Evolutionary conservation across 768 basidiomycete species (phyloP).

Genomic region (Clitopilus passeckerianus): DNA sequence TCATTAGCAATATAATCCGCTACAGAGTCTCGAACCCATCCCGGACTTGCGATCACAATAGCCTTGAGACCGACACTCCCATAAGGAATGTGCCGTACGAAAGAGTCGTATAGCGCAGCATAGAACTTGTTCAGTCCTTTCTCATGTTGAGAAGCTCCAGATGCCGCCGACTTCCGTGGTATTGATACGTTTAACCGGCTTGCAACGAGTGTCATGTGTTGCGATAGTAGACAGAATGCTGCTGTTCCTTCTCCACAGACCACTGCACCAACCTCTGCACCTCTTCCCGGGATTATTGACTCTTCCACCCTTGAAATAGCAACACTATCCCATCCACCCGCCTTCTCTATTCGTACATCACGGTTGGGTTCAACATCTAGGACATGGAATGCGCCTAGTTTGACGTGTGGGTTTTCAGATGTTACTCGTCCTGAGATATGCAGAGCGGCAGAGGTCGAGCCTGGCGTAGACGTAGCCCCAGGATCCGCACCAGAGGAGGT

Average conservation of each 20-base stretch:
- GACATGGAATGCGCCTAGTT: slow-evolving; percentile 91
- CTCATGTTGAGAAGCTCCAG: slow-evolving; percentile 82
- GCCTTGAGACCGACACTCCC: slow-evolving; percentile 67
- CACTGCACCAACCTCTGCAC: slow-evolving; percentile 94
- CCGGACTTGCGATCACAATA: slow-evolving; percentile 95
- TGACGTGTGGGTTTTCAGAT: slow-evolving; percentile 84
- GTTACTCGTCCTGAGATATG: slow-evolving; percentile 86
- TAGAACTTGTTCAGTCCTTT: slow-evolving; percentile 87
- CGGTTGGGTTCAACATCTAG: slow-evolving; percentile 90
- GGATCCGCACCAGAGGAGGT: slow-evolving; percentile 20
- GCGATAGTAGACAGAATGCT: slow-evolving; percentile 89
- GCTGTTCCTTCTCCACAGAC: slow-evolving; percentile 96
- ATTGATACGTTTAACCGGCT: slow-evolving; percentile 87
- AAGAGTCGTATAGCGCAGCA: slow-evolving; percentile 77
- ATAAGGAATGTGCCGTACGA: slow-evolving; percentile 89
- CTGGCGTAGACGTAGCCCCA: slow-evolving; percentile 28
- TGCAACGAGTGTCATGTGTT: slow-evolving; percentile 93
- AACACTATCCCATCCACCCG: slow-evolving; percentile 89
- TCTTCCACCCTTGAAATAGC: slow-evolving; percentile 80
- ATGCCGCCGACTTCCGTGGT: slow-evolving; percentile 85
- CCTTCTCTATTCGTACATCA: slow-evolving; percentile 85
- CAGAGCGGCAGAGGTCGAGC: slow-evolving; percentile 50
- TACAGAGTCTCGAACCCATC: slow-evolving; percentile 90
- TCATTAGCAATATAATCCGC: slow-evolving; percentile 81
- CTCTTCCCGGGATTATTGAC: slow-evolving; percentile 86